phyloP scores from a whole-genome alignment of 2,329 filamentous ascomycete species.

The Paraconiothyrium brasiliense region DNA sequence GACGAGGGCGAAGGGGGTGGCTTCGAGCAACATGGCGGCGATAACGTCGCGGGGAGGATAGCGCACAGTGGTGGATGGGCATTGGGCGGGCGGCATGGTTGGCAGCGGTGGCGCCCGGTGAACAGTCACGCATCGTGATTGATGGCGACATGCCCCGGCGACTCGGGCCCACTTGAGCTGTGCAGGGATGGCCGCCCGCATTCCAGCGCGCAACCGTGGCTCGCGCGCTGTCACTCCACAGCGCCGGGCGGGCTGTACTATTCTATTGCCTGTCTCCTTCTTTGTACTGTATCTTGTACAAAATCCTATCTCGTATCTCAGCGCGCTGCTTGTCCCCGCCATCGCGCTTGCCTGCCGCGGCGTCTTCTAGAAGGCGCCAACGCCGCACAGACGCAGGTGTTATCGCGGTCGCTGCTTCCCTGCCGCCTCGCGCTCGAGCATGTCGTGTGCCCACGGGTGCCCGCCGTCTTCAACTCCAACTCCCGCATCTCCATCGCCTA shows the following conservation, averaged over 20 bases:
- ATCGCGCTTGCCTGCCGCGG: slow-evolving; percentile 17
- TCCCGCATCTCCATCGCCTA: slow-evolving; percentile 7
- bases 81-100: background rate
- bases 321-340: slow-evolving; percentile 11
- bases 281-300: too few species aligned
- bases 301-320: background rate
- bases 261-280: background rate
- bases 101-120: background rate
- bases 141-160: slow-evolving; percentile 22
- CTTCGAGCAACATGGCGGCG: background rate
- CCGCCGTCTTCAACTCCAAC: background rate
- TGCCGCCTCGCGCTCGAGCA: background rate
- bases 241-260: background rate
- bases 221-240: slow-evolving; percentile 8
- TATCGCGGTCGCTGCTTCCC: slow-evolving; percentile 9
- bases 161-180: slow-evolving; percentile 10
- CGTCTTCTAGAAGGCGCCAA: slow-evolving; percentile 17
- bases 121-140: slow-evolving; percentile 4
- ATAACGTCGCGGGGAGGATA: background rate
- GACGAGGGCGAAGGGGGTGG: background rate
- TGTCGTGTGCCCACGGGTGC: background rate
- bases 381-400: slow-evolving; percentile 13
- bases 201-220: background rate
- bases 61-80: background rate
- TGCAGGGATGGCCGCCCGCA: slow-evolving; percentile 2